Evolutionary conservation across 805 yeast species (phyloP), one percentile per base, ranked within the genome.

Genomic region (Saturnispora gosingensis): DNA sequence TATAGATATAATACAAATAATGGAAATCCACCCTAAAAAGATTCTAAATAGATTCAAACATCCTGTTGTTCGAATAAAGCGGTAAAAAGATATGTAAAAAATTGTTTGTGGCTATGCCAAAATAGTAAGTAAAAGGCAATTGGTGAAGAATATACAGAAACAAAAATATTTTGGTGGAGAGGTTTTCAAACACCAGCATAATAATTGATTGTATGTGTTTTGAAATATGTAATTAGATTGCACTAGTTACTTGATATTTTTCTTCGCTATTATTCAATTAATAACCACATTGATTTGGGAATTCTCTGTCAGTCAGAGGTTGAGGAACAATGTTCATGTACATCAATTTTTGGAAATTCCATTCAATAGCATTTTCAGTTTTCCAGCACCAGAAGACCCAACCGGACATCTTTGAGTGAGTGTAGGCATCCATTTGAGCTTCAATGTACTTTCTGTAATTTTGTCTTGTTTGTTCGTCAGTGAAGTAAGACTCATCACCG

Each of bases 381-480:
- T 89, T 90, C 84, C 88, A 89, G 66, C 84, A 80, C 97, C 97
- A 90, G 73, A 86, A 84, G 53, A 88, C 78, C 97, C 97, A 90
- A 32, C 98, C 98, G 35, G 74, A 77, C 53, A 80, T 75, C 59
- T 76, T 76, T 51, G 67, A 70, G 46, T 64, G 54, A 30, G 55
- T 49, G 62, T 74, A 83, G 1, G 96, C 88, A 64, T 90, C 96
- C 62, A 90, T 71, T 74, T 90, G 97, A 46, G 96, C 96, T 71
- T 90, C 97, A 48, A 89, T 73, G 64, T 74, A 88, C 59, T 71
- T 75, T 67, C 96, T 81, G 45, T 83, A 78, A 57, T 80, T 72
- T 24, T 60, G 61, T 64, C 75, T 79, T 61, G 77, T 76, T 39
- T 77, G 75, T 9, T 70, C 73, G 28, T 55, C 35, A 6, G 86